Base-by-base conservation (phyloP, 352 stramenopile genomes). In the Phytophthora meadii region DNA sequence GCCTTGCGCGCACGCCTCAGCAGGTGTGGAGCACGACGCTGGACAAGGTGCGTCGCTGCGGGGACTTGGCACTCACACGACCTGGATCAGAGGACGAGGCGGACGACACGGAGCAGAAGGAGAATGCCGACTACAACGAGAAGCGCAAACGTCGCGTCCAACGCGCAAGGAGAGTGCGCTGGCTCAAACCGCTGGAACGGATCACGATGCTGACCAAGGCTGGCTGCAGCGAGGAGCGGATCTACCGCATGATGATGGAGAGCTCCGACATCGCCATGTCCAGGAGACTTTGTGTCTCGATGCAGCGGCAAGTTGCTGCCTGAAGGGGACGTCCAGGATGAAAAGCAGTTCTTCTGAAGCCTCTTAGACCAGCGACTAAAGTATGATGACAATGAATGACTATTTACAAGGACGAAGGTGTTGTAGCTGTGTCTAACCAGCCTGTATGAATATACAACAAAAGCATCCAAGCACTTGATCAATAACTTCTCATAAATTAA, bases 171-270 rank as follows among this genome's bases (percentile, higher is more conserved):
- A 47, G 58, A 51, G 80, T 89, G 60, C 80, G 75, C 15, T 89
- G 79, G 79, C 62, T 89, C 39, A 87, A 89, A 55, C 81, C 81
- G 14, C 70, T 82, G 32, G 81, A 87, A 52, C 78, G 78, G 14
- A 74, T 87, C 48, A 76, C 69, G 30, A 83, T 88, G 77, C 62
- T 88, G 44, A 87, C 75, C 14, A 82, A 84, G 37, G 79, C 79
- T 34, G 79, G 79, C 34, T 84, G 72, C 51, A 88, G 77, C 47
- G 79, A 88, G 57, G 71, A 84, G 49, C 57, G 61, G 39, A 88
- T 88, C 61, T 86, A 76, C 42, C 76, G 77, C 50, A 87, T 87
- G 75, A 79, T 88, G 74, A 81, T 86, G 75, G 77, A 88, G 65
- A 71, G 61, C n/a, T 86, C 77, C 1, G 72, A 86, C 39, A 88